Conservation (phyloP, 108 stramenopile species). For the Fistulifera solaris region DNA sequence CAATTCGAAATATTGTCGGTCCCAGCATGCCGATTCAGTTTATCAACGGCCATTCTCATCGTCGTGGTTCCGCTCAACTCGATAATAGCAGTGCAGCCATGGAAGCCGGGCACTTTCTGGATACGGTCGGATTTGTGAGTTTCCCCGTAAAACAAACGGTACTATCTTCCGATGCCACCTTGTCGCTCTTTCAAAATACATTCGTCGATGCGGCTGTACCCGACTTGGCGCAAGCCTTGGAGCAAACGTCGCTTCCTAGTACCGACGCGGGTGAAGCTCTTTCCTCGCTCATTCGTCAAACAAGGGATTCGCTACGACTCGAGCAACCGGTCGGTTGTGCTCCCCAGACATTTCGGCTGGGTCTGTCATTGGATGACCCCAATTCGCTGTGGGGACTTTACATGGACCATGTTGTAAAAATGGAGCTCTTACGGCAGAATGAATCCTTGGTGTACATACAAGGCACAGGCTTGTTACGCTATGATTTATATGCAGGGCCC, state of each 20-base stretch:
- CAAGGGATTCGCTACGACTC: slow-evolving; percentile 32
- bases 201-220: slow-evolving; percentile 45
- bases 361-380: slow-evolving; percentile 12
- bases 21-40: slow-evolving; percentile 55
- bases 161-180: slow-evolving; percentile 4
- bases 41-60: slow-evolving; percentile 68
- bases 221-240: slow-evolving; percentile 19
- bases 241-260: background rate
- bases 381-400: slow-evolving; percentile 37
- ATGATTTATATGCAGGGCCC: slow-evolving; percentile 33
- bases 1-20: slow-evolving; percentile 35
- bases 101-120: slow-evolving; percentile 68
- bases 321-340: slow-evolving; percentile 40
- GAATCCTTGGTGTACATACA: slow-evolving; percentile 20
- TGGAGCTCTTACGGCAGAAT: slow-evolving; percentile 10
- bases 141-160: slow-evolving; percentile 23
- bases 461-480: slow-evolving; percentile 34
- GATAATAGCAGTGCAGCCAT: slow-evolving; percentile 35
- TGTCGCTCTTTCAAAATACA: slow-evolving; percentile 31
- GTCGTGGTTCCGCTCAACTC: slow-evolving; percentile 27
- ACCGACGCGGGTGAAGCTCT: slow-evolving; percentile 29
- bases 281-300: slow-evolving; percentile 29
- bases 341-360: slow-evolving; percentile 20
- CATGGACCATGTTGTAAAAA: slow-evolving; percentile 17
- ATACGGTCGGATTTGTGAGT: slow-evolving; percentile 67